Percentiles rank a stretch among this genome's conserved stretches.
These are phyloP conservation scores for Leonotis leonurus DNA, from an alignment of 257 asterid species.

Conservation along the genomic window DNA sequence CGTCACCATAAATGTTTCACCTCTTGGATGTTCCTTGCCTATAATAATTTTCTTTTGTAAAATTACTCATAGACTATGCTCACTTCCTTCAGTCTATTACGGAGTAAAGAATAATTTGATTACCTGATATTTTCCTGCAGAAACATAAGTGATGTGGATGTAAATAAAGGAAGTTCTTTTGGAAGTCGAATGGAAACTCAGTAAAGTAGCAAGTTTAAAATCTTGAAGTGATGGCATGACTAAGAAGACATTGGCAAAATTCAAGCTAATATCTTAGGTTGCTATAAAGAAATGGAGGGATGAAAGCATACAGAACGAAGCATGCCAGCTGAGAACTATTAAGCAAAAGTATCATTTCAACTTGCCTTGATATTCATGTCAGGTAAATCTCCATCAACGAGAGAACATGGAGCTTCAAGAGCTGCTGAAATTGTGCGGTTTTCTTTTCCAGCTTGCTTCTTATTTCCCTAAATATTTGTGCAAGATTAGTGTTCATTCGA, in stretches of 20 bases:
- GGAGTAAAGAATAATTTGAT: slow-evolving; percentile 71
- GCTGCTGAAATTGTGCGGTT: slow-evolving; percentile 96
- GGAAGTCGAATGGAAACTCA: too few relatives aligned
- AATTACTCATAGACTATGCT: slow-evolving; percentile 94
- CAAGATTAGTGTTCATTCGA: slow-evolving; percentile 68
- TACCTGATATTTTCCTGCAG: slow-evolving; percentile 74
- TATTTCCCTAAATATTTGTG: slow-evolving; percentile 58
- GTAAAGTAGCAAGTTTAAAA: neutral
- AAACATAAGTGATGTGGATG: slow-evolving; percentile 1
- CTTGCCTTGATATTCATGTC: slow-evolving; percentile 92
- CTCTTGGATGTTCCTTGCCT: slow-evolving; percentile 78
- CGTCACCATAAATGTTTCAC: slow-evolving; percentile 54
- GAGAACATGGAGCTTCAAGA: slow-evolving; percentile 90
- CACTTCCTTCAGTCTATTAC: slow-evolving; percentile 81
- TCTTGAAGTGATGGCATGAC: too few relatives aligned
- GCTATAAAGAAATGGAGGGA: neutral
- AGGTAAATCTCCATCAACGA: slow-evolving; percentile 90
- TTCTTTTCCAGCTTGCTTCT: slow-evolving; percentile 83
- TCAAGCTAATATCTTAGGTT: neutral
- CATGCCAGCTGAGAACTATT: neutral
- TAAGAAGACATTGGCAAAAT: too few relatives aligned
- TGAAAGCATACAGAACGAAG: neutral
- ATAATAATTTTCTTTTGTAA: slow-evolving; percentile 84
- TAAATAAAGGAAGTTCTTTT: too few relatives aligned
- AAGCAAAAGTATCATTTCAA: slow-evolving; percentile 15